Conservation (phyloP, 1,284 basidiomycete species). For the Exobasidium rhododendri region DNA sequence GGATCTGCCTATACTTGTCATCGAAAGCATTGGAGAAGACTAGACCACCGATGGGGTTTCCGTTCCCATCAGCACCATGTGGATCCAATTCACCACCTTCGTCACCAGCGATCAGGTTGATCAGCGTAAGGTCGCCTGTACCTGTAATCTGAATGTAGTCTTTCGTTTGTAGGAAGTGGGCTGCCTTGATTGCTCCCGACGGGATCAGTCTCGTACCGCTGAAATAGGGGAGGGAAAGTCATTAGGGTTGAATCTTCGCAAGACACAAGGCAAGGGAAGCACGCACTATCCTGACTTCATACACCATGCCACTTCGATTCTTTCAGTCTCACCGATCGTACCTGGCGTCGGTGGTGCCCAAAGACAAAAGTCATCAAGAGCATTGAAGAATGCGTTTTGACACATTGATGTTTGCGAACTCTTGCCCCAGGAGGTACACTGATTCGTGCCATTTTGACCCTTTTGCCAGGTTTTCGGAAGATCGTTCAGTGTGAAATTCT, state of each 20-base stretch:
- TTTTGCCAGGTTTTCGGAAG: conserved; percentile 17
- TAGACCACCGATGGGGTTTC: conserved; percentile 61
- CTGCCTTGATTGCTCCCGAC: conserved; percentile 67
- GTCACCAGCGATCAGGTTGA: conserved; percentile 56
- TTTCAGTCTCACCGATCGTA: conserved; percentile 56
- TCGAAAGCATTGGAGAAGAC: conserved; percentile 61
- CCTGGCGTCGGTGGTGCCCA: conserved; percentile 34
- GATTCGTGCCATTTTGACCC: conserved; percentile 21
- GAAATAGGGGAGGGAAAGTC: too few species aligned
- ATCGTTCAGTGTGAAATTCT: conserved; percentile 14
- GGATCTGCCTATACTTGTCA: conserved; percentile 47
- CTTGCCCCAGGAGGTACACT: conserved; percentile 13
- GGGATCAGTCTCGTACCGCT: conserved; percentile 67
- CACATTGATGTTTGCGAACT: conserved; percentile 13
- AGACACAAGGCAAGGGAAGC: too few species aligned
- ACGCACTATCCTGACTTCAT: conserved; percentile 58
- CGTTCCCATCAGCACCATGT: conserved; percentile 64
- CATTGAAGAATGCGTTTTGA: conserved; percentile 22
- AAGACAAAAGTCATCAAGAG: conserved; percentile 27
- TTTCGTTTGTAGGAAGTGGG: conserved; percentile 63
- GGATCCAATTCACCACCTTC: conserved; percentile 59
- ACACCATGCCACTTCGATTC: conserved; percentile 69
- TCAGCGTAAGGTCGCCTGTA: conserved; percentile 56
- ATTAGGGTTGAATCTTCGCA: too few species aligned
- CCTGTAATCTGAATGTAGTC: conserved; percentile 60